Conservation (phyloP, 306 rosid species). For the Rubus parviflorus region DNA sequence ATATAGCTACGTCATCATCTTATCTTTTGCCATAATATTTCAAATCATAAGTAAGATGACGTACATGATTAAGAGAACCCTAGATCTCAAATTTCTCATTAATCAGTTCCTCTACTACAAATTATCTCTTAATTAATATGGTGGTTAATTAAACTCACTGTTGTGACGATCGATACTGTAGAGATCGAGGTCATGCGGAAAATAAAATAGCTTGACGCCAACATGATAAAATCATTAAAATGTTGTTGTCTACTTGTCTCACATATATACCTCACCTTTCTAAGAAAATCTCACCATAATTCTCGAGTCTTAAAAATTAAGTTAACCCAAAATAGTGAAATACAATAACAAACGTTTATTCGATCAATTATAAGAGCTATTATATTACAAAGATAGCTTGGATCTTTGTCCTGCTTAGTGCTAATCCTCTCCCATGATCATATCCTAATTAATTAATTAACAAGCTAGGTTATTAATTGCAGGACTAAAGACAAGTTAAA, state of each 20-base stretch:
- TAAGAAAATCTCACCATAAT: neutral
- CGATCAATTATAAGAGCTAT: neutral
- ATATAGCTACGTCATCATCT: neutral
- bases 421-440: neutral
- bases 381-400: conserved; percentile 10
- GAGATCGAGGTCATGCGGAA: neutral
- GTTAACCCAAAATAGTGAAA: neutral
- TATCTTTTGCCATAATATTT: neutral
- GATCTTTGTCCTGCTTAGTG: neutral
- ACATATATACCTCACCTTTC: neutral
- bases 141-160: neutral
- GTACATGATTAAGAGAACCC: neutral
- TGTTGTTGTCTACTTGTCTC: neutral
- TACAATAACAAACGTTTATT: no score
- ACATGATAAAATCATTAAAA: no score
- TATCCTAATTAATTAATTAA: neutral
- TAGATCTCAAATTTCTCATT: neutral
- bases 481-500: neutral
- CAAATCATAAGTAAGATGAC: neutral
- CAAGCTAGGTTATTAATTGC: neutral
- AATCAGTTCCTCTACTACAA: neutral
- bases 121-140: neutral
- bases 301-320: neutral
- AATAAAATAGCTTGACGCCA: neutral
- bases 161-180: neutral